phyloP scores from a whole-genome alignment of 495 filamentous ascomycete species.

The Chlorociboria aeruginascens region DNA sequence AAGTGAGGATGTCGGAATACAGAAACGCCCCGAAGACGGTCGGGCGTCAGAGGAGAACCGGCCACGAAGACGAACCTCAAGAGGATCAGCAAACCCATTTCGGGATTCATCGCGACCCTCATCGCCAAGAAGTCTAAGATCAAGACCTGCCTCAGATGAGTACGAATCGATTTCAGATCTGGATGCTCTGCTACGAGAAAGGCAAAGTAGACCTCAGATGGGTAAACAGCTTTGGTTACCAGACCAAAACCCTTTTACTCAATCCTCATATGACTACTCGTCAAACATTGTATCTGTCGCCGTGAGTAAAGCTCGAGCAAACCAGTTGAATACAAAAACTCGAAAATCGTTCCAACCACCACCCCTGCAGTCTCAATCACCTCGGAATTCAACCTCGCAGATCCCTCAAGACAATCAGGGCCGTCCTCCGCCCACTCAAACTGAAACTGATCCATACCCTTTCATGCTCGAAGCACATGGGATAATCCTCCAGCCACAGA shows the following conservation, averaged over 20 bases:
- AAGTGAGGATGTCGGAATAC: neutral
- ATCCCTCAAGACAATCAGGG: neutral
- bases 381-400: neutral
- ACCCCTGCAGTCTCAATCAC: neutral
- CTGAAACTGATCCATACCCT: neutral
- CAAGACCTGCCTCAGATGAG: neutral
- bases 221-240: neutral
- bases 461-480: constrained; percentile 15
- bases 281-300: too few relatives aligned
- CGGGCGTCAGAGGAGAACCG: neutral
- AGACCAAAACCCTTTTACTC: neutral
- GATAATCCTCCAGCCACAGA: constrained; percentile 40
- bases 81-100: neutral
- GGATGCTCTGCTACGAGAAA: neutral
- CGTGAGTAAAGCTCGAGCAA: neutral
- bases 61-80: neutral
- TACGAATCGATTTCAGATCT: neutral
- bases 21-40: neutral
- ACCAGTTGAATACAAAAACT: neutral
- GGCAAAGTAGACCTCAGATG: neutral
- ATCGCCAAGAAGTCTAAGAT: neutral
- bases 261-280: neutral
- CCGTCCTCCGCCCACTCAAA: neutral
- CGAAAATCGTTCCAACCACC: neutral
- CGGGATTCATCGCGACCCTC: neutral